These are phyloP conservation scores for Kluyveromyces dobzhanskii DNA, from an alignment of 805 yeast genomes.

Conservation along the genomic window DNA sequence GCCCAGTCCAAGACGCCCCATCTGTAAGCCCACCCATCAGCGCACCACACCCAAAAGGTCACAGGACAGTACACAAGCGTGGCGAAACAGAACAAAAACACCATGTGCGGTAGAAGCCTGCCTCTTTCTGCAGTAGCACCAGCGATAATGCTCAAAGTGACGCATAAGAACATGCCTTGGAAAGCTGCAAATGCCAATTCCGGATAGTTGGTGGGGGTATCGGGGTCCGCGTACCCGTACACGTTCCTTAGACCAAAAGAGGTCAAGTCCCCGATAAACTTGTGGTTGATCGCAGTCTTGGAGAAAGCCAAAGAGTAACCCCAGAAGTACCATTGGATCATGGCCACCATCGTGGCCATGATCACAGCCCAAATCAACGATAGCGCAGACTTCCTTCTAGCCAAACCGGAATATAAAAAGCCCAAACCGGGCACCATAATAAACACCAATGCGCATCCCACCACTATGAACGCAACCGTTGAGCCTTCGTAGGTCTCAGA, in stretches of 20 bases:
- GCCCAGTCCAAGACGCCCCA: slow-evolving; percentile 96
- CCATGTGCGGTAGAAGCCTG: slow-evolving; percentile 72
- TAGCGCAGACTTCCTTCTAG: slow-evolving; percentile 82
- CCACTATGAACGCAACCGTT: slow-evolving; percentile 42
- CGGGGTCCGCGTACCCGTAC: slow-evolving; percentile 34
- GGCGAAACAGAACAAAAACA: slow-evolving; percentile 80
- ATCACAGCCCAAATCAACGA: slow-evolving; percentile 77
- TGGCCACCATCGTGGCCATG: slow-evolving; percentile 63
- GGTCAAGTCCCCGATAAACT: slow-evolving; percentile 80
- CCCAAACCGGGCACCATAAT: slow-evolving; percentile 95
- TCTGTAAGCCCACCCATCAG: slow-evolving; percentile 85
- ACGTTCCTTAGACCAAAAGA: slow-evolving; percentile 76
- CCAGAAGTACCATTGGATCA: slow-evolving; percentile 96
- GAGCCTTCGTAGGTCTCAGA: slow-evolving; percentile 38
- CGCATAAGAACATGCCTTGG: slow-evolving; percentile 86
- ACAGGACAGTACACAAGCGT: slow-evolving; percentile 90
- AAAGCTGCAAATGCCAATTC: slow-evolving; percentile 78
- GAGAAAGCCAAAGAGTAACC: slow-evolving; percentile 93
- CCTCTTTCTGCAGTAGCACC: slow-evolving; percentile 96
- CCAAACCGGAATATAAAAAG: slow-evolving; percentile 83
- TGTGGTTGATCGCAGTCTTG: slow-evolving; percentile 58
- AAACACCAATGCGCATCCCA: slow-evolving; percentile 66
- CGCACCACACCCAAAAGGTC: slow-evolving; percentile 94
- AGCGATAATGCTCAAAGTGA: slow-evolving; percentile 84
- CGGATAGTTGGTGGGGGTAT: slow-evolving; percentile 47